phyloP scores from a whole-genome alignment of 768 basidiomycete species.

The Sarcodon aspratus region DNA sequence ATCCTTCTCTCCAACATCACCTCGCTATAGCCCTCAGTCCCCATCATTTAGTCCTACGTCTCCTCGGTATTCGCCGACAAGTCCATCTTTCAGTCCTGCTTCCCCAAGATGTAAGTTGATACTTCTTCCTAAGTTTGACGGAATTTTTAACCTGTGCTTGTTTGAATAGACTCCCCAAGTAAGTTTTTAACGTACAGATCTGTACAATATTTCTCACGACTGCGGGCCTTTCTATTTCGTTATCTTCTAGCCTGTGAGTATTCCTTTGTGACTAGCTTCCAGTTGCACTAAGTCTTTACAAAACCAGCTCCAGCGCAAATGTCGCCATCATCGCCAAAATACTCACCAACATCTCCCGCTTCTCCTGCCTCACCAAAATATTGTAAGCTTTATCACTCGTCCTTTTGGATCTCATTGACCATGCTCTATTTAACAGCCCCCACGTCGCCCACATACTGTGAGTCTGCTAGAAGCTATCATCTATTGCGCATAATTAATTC shows the following conservation, averaged over 20 bases:
- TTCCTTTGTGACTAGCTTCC: not conserved
- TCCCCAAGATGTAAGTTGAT: slow-evolving; percentile 71
- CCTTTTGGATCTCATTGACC: slow-evolving; percentile 1
- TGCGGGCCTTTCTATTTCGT: not conserved
- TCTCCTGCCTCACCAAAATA: slow-evolving; percentile 91
- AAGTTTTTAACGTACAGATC: slow-evolving; percentile 23
- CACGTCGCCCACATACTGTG: slow-evolving; percentile 80
- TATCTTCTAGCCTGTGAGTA: not conserved
- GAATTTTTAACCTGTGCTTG: slow-evolving; percentile 4
- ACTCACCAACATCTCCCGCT: slow-evolving; percentile 90
- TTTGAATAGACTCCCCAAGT: slow-evolving; percentile 64
- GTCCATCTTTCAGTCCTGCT: slow-evolving; percentile 87
- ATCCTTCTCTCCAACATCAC: slow-evolving; percentile 78
- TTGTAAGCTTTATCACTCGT: slow-evolving; percentile 37
- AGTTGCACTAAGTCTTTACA: not conserved
- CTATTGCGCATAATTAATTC: slow-evolving; percentile 3
- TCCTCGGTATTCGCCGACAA: slow-evolving; percentile 81
- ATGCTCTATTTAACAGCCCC: slow-evolving; percentile 40
- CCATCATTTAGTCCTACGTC: slow-evolving; percentile 88
- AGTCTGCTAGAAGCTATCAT: slow-evolving; percentile 21
- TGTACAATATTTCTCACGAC: too few species aligned
- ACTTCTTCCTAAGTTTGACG: not conserved
- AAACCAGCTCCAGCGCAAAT: slow-evolving; percentile 60
- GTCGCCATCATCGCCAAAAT: slow-evolving; percentile 87
- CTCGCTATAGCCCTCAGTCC: slow-evolving; percentile 79